Base-by-base conservation (phyloP, 768 basidiomycete genomes). In the Xerocomus potaroensis region DNA sequence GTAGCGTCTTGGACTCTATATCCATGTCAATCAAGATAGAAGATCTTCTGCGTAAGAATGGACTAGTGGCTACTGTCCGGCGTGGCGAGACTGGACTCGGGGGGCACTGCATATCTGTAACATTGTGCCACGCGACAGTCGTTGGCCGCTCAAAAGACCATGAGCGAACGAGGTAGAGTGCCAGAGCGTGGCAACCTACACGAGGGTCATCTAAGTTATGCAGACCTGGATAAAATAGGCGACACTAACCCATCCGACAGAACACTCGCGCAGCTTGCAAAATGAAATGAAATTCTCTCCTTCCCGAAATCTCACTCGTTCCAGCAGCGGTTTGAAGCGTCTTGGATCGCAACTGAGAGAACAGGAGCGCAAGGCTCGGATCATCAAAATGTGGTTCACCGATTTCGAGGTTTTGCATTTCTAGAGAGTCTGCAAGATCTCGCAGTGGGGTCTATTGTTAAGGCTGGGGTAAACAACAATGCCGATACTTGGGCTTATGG, bases 311-410 rank as follows among this genome's bases (percentile, higher is more conserved):
- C 58, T 94, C 90, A 56, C 84, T 91, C 0, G 90, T 91, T 12
- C 95, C 95, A 62, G 93, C 85, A 2, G 87, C 88, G 4, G 95
- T 84, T 71, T 98, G 95, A 22, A 98, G 69, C 0, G 93, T 93
- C 71, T 88, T 94, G 26, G 84, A 81, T 53, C 89, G 84, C 45
- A 99, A 71, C 53, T 96, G 88, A 9, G 85, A 87, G 67, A 95
- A 96, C 43, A 98, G 70, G 32, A 97, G 72, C 1, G 92, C 87
- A 21, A 98, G 79, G 57, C 90, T 88, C 1, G 95, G 92, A 62
- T 99, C 95, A 49, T 98, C 95, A 59, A 93, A 93, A 54, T 89
- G 81, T 5, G 91, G 83, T 55, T 89, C 84, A 26, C 87, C 87
- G 39, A 95, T 87, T 36, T 84, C 80, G 15, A 66, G 63, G 22